Base-by-base conservation (phyloP, 345 rosid genomes). In the Acer negundo region DNA sequence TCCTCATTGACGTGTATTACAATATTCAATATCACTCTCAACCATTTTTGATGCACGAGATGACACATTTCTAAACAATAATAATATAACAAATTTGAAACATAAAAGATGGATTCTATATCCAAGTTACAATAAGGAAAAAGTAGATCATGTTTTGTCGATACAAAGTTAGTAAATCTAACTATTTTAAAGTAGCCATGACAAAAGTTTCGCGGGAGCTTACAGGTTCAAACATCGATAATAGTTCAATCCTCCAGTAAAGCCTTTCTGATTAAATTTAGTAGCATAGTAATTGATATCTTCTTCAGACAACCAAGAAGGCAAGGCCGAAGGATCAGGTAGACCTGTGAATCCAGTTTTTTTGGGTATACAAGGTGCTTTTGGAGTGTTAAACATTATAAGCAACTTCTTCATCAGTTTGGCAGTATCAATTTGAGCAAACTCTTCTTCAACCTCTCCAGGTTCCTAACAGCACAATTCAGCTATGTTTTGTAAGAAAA, bases 371-470 rank as follows among this genome's bases (percentile, higher is more conserved):
- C 89, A 73, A 77, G 92, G 92, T 28, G 94, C 65, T 1, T 23
- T 23, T 13, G 67, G 40, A 28, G 2, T 28, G 67, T 6, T 1
- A 63, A 89, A 0, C 62, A 69, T 12, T 28, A 86, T 11, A 40
- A 90, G 74, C n/a, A 90, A 85, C 51, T 56, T 69, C 71, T 64
- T 85, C 0, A 93, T 62, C 19, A 91, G 16, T 78, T 80, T 85
- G 66, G 69, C 75, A 23, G 90, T 82, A 59, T 84, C 95, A 55
- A 72, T 42, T 70, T 86, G 84, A 61, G 94, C 92, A 86, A 93
- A 87, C 73, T 93, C 92, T 42, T 87, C 89, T 75, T 93, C 97
- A 1, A 80, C 77, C 82, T 83, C 92, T 77, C 93, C 95, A 70
- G 85, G 86, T 83, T 85, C 94, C 95, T 93, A 42, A 4, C 38